Conservation (phyloP, 2,329 filamentous ascomycete species). For the Fusarium musae region DNA sequence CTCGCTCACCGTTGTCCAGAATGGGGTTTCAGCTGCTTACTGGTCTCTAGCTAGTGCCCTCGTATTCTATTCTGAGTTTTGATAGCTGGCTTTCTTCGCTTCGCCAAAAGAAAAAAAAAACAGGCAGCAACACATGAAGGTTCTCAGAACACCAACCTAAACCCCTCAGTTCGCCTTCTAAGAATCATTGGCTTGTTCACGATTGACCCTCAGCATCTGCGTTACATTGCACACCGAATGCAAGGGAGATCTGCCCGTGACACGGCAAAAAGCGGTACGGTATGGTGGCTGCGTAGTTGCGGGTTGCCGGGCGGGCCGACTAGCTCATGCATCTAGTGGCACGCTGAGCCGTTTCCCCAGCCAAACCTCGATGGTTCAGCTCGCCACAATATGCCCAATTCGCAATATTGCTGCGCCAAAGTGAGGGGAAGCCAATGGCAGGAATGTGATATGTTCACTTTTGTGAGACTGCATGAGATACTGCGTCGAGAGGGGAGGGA, state of each 20-base stretch:
- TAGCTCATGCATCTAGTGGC: neutral
- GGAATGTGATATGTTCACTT: slow-evolving; percentile 8
- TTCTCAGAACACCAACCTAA: no score
- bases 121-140: no score
- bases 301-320: neutral
- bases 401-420: neutral
- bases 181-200: no score
- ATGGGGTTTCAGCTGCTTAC: neutral
- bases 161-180: no score
- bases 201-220: neutral
- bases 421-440: neutral
- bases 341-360: neutral
- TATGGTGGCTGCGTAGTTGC: neutral
- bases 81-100: no score
- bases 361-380: neutral
- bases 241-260: neutral
- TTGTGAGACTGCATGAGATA: neutral
- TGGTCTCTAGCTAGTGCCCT: neutral
- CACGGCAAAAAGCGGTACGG: neutral
- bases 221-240: neutral
- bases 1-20: neutral
- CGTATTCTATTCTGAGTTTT: neutral
- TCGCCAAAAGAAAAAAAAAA: no score
- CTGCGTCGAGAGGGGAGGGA: rapidly evolving
- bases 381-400: neutral